phyloP scores from a whole-genome alignment of 2,329 filamentous ascomycete genomes.

The Sporothrix curviconia region DNA sequence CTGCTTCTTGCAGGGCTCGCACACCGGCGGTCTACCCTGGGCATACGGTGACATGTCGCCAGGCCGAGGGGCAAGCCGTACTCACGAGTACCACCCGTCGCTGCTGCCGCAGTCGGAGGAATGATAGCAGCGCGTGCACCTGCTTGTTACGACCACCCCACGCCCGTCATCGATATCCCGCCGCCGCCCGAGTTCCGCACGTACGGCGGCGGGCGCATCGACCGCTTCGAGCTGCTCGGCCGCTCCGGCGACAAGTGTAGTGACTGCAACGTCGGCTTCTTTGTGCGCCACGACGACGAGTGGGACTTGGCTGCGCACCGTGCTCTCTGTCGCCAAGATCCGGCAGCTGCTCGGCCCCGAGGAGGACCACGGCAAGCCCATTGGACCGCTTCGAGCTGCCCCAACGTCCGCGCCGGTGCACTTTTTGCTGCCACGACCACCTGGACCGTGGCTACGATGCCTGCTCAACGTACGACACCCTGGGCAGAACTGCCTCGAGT shows the following conservation, averaged over 20 bases:
- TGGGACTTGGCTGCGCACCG: conserved; percentile 33
- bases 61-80: conserved; percentile 18
- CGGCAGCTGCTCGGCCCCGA: conserved; percentile 20
- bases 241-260: conserved; percentile 34
- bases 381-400: conserved; percentile 19
- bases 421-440: conserved; percentile 39
- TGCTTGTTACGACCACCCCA: conserved; percentile 19
- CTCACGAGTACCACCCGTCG: conserved; percentile 23
- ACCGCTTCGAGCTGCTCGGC: conserved; percentile 30
- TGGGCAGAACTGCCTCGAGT: conserved; percentile 41
- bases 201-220: conserved; percentile 23
- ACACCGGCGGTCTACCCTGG: too few relatives aligned
- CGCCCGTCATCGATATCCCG: conserved; percentile 21
- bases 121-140: conserved; percentile 23
- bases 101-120: conserved; percentile 22
- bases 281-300: conserved; percentile 33
- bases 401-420: conserved; percentile 23
- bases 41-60: too few relatives aligned
- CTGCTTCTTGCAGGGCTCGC: too few relatives aligned
- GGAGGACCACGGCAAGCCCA: conserved; percentile 19
- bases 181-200: conserved; percentile 19
- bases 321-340: conserved; percentile 28
- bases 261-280: conserved; percentile 36
- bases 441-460: conserved; percentile 38
- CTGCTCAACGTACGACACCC: conserved; percentile 36